A percentile compares a stretch with the other conserved stretches of the same genome.
Evolutionary conservation across 2,329 filamentous ascomycete genomes (phyloP).

Genomic region (Botrytis pseudocinerea): DNA sequence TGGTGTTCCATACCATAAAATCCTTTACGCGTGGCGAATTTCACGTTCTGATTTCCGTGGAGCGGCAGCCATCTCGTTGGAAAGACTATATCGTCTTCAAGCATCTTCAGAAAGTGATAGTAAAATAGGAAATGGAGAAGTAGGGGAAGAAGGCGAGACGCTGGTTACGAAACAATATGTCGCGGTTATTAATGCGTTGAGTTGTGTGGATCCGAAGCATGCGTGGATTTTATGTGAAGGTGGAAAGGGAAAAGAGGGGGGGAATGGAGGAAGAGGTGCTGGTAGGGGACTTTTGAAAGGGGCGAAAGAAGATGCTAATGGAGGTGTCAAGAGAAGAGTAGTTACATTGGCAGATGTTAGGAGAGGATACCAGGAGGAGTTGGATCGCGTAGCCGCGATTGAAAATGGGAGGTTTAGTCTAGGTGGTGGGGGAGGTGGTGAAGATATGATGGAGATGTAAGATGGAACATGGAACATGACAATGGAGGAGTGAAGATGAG

Average conservation of each 20-base stretch:
- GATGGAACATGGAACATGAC: neutral
- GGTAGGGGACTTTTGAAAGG: neutral
- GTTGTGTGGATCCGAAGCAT: constrained; percentile 79
- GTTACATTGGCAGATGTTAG: constrained; percentile 84
- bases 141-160: constrained; percentile 60
- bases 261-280: constrained; percentile 26
- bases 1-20: constrained; percentile 76
- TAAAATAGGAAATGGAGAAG: constrained; percentile 51
- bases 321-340: constrained; percentile 60
- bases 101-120: constrained; percentile 60
- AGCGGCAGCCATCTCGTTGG: constrained; percentile 61
- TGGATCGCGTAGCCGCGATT: constrained; percentile 85
- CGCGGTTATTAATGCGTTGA: constrained; percentile 89
- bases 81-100: constrained; percentile 63
- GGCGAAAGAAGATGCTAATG: neutral
- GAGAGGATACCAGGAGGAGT: constrained; percentile 84
- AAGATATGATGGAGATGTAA: constrained; percentile 46
- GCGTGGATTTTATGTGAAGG: constrained; percentile 72
- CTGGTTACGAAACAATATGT: constrained; percentile 75
- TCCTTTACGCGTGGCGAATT: constrained; percentile 89
- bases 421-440: constrained; percentile 46
- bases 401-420: constrained; percentile 89
- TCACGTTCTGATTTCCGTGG: constrained; percentile 86
- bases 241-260: constrained; percentile 38
- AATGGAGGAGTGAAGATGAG: neutral